These are phyloP conservation scores for Mycena haematopus DNA, from an alignment of 768 basidiomycete genomes.

Conservation along the genomic window DNA sequence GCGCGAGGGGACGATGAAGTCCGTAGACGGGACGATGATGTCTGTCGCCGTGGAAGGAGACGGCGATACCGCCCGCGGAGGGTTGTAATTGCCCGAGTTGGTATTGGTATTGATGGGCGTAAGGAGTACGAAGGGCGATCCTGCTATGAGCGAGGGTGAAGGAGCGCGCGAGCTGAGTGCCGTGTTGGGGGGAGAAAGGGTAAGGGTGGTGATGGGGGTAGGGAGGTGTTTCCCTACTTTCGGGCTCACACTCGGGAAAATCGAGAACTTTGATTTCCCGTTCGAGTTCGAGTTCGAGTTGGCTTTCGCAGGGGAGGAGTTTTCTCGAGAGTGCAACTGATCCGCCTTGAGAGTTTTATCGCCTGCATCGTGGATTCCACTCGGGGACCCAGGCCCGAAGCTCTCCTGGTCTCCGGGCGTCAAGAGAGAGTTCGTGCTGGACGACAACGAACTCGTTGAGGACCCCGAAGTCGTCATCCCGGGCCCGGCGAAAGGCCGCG, in stretches of 20 bases:
- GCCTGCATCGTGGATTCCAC: not conserved
- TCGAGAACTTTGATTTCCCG: slow-evolving; percentile 15
- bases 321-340: too few species aligned
- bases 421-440: slow-evolving; percentile 22
- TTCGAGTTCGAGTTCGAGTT: not conserved
- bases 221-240: slow-evolving; percentile 5
- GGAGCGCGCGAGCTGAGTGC: slow-evolving; percentile 21
- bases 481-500: slow-evolving; percentile 16
- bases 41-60: slow-evolving; percentile 18
- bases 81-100: too few species aligned
- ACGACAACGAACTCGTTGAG: slow-evolving; percentile 24
- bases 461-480: not conserved
- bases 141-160: slow-evolving; percentile 26
- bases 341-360: not conserved
- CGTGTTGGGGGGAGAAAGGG: slow-evolving; percentile 8
- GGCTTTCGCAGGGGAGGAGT: slow-evolving; percentile 1
- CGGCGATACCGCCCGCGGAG: slow-evolving; percentile 22
- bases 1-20: slow-evolving; percentile 43
- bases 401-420: slow-evolving; percentile 24
- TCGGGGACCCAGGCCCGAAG: slow-evolving; percentile 13
- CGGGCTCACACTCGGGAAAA: not conserved
- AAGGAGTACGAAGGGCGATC: slow-evolving; percentile 34
- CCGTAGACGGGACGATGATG: slow-evolving; percentile 35
- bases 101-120: slow-evolving; percentile 29
- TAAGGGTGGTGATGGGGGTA: slow-evolving; percentile 19